A percentile compares a stretch with the other conserved stretches of the same genome.
Conservation (phyloP, 139 green algal genomes). For the Chlamydomonas sp. region DNA sequence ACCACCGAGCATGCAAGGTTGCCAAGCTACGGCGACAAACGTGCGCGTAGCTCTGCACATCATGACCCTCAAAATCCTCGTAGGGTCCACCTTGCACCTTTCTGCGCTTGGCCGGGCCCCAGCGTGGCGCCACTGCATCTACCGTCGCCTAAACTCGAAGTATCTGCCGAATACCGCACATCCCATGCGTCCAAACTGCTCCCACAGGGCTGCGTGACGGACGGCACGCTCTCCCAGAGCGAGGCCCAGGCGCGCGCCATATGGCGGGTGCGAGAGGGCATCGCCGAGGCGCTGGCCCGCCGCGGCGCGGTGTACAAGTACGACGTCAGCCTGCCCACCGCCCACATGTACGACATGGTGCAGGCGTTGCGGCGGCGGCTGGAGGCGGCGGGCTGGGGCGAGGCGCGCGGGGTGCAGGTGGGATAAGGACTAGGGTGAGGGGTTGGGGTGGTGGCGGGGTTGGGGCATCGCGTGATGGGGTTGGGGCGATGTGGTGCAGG, state of each 20-base stretch:
- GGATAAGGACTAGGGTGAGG: not conserved
- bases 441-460: not conserved
- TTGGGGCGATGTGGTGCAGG: too few relatives aligned
- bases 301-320: slow-evolving; percentile 94
- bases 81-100: too few relatives aligned
- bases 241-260: slow-evolving; percentile 76
- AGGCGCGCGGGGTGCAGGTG: not conserved
- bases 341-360: slow-evolving; percentile 87
- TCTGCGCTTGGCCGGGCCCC: too few relatives aligned
- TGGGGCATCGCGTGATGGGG: too few relatives aligned
- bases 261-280: slow-evolving; percentile 90
- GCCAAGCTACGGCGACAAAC: too few relatives aligned
- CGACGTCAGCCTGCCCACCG: slow-evolving; percentile 78
- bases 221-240: slow-evolving; percentile 65
- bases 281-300: slow-evolving; percentile 84
- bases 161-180: too few relatives aligned
- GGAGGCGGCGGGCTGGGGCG: slow-evolving; percentile 9
- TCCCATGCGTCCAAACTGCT: not conserved
- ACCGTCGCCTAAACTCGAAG: too few relatives aligned
- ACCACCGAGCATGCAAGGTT: too few relatives aligned
- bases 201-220: slow-evolving; percentile 40
- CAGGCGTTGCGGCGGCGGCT: slow-evolving; percentile 76
- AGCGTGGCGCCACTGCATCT: too few relatives aligned
- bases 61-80: too few relatives aligned
- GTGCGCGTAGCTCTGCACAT: too few relatives aligned